phyloP scores from a whole-genome alignment of 2,329 filamentous ascomycete genomes.

The Claviceps digitariae region DNA sequence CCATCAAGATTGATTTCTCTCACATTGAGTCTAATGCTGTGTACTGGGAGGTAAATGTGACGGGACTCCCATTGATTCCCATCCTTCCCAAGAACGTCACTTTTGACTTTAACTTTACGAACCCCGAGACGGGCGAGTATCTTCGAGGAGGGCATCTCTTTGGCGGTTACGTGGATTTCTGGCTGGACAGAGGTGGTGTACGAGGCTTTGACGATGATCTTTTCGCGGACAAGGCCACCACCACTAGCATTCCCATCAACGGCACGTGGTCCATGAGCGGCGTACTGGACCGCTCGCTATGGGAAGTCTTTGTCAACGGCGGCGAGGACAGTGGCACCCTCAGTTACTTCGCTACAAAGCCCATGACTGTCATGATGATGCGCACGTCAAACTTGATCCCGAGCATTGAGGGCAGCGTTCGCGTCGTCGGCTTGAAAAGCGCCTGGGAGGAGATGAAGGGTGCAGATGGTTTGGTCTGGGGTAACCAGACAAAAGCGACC shows the following conservation, averaged over 20 bases:
- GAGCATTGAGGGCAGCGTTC: slow-evolving; percentile 10
- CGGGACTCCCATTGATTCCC: slow-evolving; percentile 17
- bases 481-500: slow-evolving; percentile 2
- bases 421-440: slow-evolving; percentile 14
- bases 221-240: slow-evolving; percentile 20
- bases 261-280: slow-evolving; percentile 18
- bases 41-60: slow-evolving; percentile 41
- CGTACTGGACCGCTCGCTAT: slow-evolving; percentile 21
- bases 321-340: slow-evolving; percentile 20
- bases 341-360: slow-evolving; percentile 17
- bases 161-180: slow-evolving; percentile 14
- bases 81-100: slow-evolving; percentile 10
- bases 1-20: slow-evolving; percentile 36
- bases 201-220: slow-evolving; percentile 17
- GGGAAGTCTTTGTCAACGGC: slow-evolving; percentile 21
- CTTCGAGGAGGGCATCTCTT: slow-evolving; percentile 16
- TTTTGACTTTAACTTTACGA: slow-evolving; percentile 17
- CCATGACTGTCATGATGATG: slow-evolving; percentile 13
- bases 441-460: slow-evolving; percentile 10
- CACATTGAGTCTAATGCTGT: slow-evolving; percentile 34
- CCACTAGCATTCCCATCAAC: slow-evolving; percentile 7
- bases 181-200: slow-evolving; percentile 15
- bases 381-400: slow-evolving; percentile 10
- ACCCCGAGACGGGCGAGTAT: slow-evolving; percentile 13
- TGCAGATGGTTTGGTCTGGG: slow-evolving; percentile 4